Evolutionary conservation across 257 asterid species (phyloP).

Genomic region (Buddleja alternifolia): DNA sequence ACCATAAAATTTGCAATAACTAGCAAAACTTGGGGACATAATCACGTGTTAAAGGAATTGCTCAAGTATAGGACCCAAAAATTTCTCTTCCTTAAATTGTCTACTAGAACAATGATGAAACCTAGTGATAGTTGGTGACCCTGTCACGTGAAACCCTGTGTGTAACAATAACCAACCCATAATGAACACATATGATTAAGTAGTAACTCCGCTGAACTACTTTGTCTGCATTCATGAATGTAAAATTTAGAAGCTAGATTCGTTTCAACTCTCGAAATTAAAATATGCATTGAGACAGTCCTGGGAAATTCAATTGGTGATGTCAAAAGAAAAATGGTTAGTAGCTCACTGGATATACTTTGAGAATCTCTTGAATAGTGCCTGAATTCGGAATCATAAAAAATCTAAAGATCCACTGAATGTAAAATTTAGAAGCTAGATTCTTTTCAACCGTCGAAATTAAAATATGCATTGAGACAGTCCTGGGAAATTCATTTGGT

Average conservation of each 20-base stretch:
- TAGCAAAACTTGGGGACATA: not conserved
- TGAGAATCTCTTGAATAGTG: not conserved
- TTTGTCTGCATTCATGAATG: not conserved
- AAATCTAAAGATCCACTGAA: not conserved
- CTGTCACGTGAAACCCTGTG: not conserved
- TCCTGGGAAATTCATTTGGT: not conserved
- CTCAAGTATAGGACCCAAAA: not conserved
- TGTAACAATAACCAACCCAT: not conserved
- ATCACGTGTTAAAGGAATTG: not conserved
- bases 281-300: too few species aligned
- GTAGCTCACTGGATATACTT: not conserved
- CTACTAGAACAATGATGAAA: not conserved
- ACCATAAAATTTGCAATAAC: constrained; percentile 13
- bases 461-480: too few species aligned
- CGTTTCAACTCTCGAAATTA: too few species aligned
- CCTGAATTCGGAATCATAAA: not conserved
- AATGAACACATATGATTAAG: not conserved
- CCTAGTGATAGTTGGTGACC: not conserved
- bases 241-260: too few species aligned
- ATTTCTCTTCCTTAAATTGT: not conserved
- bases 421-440: too few species aligned
- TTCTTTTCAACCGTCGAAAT: too few species aligned
- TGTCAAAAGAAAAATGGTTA: too few species aligned
- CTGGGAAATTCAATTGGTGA: not conserved
- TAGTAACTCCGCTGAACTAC: not conserved